phyloP scores from a whole-genome alignment of 805 yeast species.

The Saturnispora sekii region DNA sequence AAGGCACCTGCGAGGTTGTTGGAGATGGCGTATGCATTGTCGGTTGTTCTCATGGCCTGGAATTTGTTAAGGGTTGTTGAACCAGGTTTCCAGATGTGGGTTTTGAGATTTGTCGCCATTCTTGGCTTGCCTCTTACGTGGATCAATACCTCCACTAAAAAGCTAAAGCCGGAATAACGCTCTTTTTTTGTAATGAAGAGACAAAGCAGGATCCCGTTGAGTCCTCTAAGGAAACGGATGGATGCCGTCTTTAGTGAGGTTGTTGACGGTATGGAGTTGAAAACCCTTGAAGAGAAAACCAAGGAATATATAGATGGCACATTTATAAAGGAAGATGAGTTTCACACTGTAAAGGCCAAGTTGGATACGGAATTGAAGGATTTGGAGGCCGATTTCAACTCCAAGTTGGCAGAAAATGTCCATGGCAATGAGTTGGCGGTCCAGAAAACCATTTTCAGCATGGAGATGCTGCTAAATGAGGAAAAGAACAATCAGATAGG shows the following conservation, averaged over 20 bases:
- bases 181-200: neutral
- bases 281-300: neutral
- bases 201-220: constrained; percentile 1
- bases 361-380: neutral
- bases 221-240: constrained; percentile 2
- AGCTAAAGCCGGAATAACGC: neutral
- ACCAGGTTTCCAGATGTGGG: neutral
- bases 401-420: no score
- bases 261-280: constrained; percentile 4
- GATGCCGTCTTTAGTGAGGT: constrained; percentile 2
- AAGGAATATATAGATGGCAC: constrained; percentile 4
- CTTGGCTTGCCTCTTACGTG: constrained; percentile 4
- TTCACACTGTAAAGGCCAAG: neutral
- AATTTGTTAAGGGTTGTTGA: constrained; percentile 2
- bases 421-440: neutral
- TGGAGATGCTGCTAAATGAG: neutral
- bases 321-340: constrained; percentile 2
- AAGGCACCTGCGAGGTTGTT: neutral
- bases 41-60: constrained; percentile 5
- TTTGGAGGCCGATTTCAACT: neutral
- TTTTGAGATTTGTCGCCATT: neutral
- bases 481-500: neutral
- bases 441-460: neutral
- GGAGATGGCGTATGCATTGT: neutral
- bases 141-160: neutral